A percentile compares a stretch with the other conserved stretches of the same genome.
Conservation (phyloP, 2,329 filamentous ascomycete genomes). For the Penicillium sp. region DNA sequence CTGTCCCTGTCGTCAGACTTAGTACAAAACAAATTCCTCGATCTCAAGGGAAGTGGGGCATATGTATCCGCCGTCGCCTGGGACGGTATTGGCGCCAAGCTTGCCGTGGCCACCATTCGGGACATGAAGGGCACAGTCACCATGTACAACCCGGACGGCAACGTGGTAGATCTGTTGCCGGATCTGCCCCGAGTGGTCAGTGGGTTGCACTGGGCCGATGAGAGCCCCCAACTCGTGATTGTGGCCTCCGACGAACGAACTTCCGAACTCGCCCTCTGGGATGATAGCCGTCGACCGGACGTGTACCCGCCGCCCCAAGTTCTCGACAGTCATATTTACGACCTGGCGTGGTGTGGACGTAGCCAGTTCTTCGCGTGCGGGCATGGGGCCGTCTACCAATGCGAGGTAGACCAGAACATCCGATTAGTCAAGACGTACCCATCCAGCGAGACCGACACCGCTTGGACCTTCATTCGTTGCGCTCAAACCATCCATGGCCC, state of each 20-base stretch:
- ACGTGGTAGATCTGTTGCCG: conserved; percentile 45
- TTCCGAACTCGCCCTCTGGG: conserved; percentile 47
- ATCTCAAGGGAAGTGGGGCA: conserved; percentile 32
- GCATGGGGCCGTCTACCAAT: conserved; percentile 41
- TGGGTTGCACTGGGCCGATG: conserved; percentile 42
- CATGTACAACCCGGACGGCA: conserved; percentile 46
- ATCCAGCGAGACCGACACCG: conserved; percentile 28
- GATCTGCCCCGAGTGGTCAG: conserved; percentile 46
- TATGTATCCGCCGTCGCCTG: conserved; percentile 48
- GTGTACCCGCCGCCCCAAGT: conserved; percentile 37
- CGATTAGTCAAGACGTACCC: conserved; percentile 36
- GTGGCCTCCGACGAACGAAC: conserved; percentile 44
- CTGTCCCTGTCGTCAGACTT: conserved; percentile 32
- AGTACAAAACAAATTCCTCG: conserved; percentile 37
- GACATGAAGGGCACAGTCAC: conserved; percentile 44
- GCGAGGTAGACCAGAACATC: conserved; percentile 39
- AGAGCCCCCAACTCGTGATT: conserved; percentile 41
- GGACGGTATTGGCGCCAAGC: conserved; percentile 44
- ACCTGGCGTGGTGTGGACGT: conserved; percentile 43
- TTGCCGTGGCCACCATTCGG: conserved; percentile 48
- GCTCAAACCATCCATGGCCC: conserved; percentile 27
- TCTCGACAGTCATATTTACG: conserved; percentile 41
- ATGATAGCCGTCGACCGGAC: conserved; percentile 38
- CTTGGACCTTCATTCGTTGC: conserved; percentile 45
- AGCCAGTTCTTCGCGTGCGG: conserved; percentile 42